Evolutionary conservation across 148 eudicot species (phyloP).

Genomic region (Silene conica): DNA sequence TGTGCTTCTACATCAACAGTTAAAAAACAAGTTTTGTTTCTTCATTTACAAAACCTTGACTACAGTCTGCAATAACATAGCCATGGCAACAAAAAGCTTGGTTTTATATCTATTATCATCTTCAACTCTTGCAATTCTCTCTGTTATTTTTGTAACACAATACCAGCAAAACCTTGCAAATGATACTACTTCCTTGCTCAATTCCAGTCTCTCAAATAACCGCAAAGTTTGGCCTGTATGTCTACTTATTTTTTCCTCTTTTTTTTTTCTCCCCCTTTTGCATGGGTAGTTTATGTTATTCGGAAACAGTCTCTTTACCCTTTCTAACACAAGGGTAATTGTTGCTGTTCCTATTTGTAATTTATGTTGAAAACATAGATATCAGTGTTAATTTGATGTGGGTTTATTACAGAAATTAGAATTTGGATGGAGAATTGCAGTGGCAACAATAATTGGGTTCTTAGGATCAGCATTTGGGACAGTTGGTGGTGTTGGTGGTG

Average conservation of each 20-base stretch:
- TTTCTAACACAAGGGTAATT: too few relatives aligned
- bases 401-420: conserved; percentile 42
- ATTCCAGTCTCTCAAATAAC: conserved; percentile 11
- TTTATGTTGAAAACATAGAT: background rate
- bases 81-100: conserved; percentile 42
- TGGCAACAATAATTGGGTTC: conserved; percentile 80
- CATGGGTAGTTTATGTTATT: background rate
- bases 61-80: background rate
- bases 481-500: conserved; percentile 96
- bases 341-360: background rate
- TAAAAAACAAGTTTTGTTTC: background rate
- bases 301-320: too few relatives aligned
- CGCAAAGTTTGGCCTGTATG: conserved; percentile 76
- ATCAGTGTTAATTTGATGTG: conserved; percentile 3
- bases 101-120: conserved; percentile 50
- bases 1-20: background rate
- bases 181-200: conserved; percentile 15
- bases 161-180: conserved; percentile 11
- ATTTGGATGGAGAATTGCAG: conserved; percentile 67
- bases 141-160: conserved; percentile 38
- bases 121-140: conserved; percentile 52
- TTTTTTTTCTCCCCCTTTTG: background rate
- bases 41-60: background rate
- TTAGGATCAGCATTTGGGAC: conserved; percentile 94
- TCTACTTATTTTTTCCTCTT: conserved; percentile 8